Conservation (phyloP, 2,329 filamentous ascomycete species). For the Fusarium fujikuroi region DNA sequence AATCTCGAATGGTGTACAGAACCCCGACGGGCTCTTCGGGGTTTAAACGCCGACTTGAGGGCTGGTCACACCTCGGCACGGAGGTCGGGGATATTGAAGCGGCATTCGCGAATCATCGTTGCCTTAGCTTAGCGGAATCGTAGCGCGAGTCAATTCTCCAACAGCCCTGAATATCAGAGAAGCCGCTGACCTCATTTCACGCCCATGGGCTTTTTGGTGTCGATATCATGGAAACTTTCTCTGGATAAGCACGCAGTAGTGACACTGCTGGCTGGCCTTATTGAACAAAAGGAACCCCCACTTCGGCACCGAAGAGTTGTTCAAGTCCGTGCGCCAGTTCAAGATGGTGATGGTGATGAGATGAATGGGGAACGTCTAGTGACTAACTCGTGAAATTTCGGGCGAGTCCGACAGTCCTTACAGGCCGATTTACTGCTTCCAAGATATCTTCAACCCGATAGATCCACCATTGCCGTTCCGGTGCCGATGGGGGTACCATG, state of each 20-base stretch:
- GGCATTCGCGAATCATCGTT: background rate
- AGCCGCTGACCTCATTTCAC: conserved; percentile 23
- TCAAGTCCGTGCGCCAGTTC: conserved; percentile 19
- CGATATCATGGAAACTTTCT: background rate
- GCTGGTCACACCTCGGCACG: conserved; percentile 32
- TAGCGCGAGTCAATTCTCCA: conserved; percentile 5
- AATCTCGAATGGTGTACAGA: background rate
- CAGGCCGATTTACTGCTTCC: background rate
- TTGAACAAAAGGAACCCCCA: conserved; percentile 6
- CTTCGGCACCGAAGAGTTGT: conserved; percentile 37
- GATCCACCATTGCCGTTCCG: conserved; percentile 19
- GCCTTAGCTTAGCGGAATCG: background rate
- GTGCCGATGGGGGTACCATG: conserved; percentile 32
- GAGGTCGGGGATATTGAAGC: conserved; percentile 23
- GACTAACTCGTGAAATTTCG: conserved; percentile 2
- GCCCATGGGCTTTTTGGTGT: background rate
- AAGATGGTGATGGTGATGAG: conserved; percentile 3
- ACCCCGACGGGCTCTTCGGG: conserved; percentile 23
- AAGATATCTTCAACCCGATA: background rate
- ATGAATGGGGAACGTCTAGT: conserved; percentile 22
- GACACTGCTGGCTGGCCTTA: background rate
- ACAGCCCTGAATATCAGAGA: background rate
- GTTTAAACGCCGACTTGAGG: conserved; percentile 29
- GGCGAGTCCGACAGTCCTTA: conserved; percentile 6
- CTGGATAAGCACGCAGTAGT: conserved; percentile 6